Conservation (phyloP, 163 green algal genomes). For the Trebouxia gelatinosa region DNA sequence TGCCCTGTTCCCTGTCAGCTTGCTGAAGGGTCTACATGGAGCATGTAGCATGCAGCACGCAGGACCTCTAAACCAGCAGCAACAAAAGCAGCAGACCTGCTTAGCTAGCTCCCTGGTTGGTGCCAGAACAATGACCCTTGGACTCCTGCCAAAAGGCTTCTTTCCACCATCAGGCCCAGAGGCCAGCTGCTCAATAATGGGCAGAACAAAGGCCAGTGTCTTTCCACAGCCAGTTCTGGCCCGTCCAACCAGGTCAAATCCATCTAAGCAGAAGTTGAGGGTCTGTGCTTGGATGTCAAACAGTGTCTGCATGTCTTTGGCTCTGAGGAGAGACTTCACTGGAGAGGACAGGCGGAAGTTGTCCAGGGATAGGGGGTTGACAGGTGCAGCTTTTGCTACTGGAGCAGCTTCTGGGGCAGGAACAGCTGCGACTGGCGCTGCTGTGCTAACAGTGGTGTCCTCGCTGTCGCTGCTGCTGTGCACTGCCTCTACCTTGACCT, state of each 20-base stretch:
- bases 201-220: slow-evolving; percentile 97
- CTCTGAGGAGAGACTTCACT: slow-evolving; percentile 70
- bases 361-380: slow-evolving; percentile 58
- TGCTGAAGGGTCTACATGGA: too few relatives aligned
- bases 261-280: slow-evolving; percentile 60
- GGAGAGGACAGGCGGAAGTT: slow-evolving; percentile 75
- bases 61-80: too few relatives aligned
- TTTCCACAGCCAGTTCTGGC: slow-evolving; percentile 93
- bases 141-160: slow-evolving; percentile 49
- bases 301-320: slow-evolving; percentile 73
- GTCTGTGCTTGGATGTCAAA: slow-evolving; percentile 74
- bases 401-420: background rate
- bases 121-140: slow-evolving; percentile 85
- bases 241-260: slow-evolving; percentile 90
- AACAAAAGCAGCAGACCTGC: slow-evolving; percentile 85
- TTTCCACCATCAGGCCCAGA: slow-evolving; percentile 12
- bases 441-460: slow-evolving; percentile 9
- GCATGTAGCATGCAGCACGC: too few relatives aligned
- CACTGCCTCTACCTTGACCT: slow-evolving; percentile 23
- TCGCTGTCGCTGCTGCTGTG: slow-evolving; percentile 26
- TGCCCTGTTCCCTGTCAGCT: too few relatives aligned
- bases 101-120: slow-evolving; percentile 98
- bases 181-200: slow-evolving; percentile 87
- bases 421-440: background rate
- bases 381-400: background rate